phyloP scores from a whole-genome alignment of 176 grass and related monocot genomes.

The Eremochloa ophiuroides region DNA sequence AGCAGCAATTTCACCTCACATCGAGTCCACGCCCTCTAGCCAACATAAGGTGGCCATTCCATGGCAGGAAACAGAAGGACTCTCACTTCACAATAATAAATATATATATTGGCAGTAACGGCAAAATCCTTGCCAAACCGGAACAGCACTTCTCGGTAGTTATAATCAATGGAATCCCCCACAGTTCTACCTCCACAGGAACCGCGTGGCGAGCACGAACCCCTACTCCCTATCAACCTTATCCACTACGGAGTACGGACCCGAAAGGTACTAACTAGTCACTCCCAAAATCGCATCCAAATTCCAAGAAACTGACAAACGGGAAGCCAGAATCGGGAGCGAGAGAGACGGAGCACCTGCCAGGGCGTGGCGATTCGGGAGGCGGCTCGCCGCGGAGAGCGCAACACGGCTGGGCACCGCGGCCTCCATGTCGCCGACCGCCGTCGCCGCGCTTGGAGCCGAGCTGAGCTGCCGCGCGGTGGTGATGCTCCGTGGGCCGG shows the following conservation, averaged over 20 bases:
- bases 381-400: constrained; percentile 23
- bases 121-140: neutral
- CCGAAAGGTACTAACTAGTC: neutral
- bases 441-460: neutral
- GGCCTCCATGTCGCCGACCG: constrained; percentile 32
- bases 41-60: neutral
- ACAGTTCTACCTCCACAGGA: neutral
- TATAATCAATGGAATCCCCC: neutral
- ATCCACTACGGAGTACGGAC: neutral
- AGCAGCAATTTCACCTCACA: neutral
- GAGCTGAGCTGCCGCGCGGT: neutral
- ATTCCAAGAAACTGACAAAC: neutral
- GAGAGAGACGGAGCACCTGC: constrained; percentile 16
- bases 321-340: neutral
- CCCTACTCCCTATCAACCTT: neutral
- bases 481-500: constrained; percentile 28
- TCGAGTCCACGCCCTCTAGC: too few species aligned
- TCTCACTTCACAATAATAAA: neutral
- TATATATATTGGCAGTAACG: neutral
- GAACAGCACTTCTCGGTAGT: neutral
- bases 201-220: neutral
- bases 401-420: constrained; percentile 35
- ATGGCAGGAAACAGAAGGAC: neutral
- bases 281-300: neutral
- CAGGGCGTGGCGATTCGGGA: neutral